Percentiles rank a stretch among this genome's conserved stretches.
Conservation (phyloP, 306 rosid genomes). For the Cyclanthera cordifolia region DNA sequence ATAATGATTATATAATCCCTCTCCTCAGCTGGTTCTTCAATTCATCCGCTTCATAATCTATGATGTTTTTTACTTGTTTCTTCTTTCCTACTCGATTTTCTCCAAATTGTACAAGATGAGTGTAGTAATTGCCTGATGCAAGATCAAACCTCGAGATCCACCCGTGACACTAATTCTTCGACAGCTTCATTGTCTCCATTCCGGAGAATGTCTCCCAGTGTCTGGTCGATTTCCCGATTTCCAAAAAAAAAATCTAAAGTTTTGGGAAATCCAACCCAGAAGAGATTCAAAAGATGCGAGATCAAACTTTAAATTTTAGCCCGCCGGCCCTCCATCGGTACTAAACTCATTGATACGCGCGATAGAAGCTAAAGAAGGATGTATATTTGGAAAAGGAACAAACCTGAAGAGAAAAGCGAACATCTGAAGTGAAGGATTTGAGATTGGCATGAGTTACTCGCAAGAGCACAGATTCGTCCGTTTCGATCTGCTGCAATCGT, state of each 20-base stretch:
- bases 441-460: constrained; percentile 67
- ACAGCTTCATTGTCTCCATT: too few relatives aligned
- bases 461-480: constrained; percentile 48
- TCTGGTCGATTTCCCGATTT: too few relatives aligned
- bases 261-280: constrained; percentile 35
- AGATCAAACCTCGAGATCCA: too few relatives aligned
- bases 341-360: constrained; percentile 39
- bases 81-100: constrained; percentile 33
- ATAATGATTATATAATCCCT: background rate
- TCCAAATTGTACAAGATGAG: constrained; percentile 50
- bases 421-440: constrained; percentile 51
- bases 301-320: constrained; percentile 34
- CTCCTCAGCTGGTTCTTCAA: background rate
- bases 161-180: too few relatives aligned
- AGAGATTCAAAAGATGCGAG: constrained; percentile 25
- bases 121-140: constrained; percentile 39
- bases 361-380: background rate
- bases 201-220: too few relatives aligned
- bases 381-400: background rate
- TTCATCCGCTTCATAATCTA: background rate
- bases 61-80: constrained; percentile 37
- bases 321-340: constrained; percentile 46
- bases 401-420: constrained; percentile 66
- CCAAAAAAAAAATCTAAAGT: too few relatives aligned
- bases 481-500: constrained; percentile 41